A percentile compares a stretch with the other conserved stretches of the same genome.
These are phyloP conservation scores for Lumnitzera littorea DNA, from an alignment of 345 rosid genomes.

Conservation along the genomic window DNA sequence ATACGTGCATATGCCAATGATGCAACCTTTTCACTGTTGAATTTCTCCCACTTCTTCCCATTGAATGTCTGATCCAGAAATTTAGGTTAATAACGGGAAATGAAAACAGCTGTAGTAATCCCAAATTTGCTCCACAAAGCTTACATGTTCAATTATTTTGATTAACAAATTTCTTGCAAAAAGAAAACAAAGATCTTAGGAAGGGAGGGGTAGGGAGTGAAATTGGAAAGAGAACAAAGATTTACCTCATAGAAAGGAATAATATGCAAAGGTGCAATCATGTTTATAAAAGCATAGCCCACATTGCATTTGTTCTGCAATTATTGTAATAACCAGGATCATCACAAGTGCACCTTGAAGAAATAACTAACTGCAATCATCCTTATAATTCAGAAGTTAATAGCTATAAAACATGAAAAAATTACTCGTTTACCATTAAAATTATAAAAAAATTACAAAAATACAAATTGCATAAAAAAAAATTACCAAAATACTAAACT, in stretches of 20 bases:
- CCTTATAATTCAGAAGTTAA: neutral
- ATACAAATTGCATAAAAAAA: too few species aligned
- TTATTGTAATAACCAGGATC: constrained; percentile 6
- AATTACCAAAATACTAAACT: too few species aligned
- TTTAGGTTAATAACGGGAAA: neutral
- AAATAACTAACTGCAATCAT: neutral
- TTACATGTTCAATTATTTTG: too few species aligned
- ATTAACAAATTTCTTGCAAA: too few species aligned
- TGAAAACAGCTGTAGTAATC: too few species aligned
- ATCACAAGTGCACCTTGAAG: neutral
- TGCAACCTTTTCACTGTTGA: constrained; percentile 92
- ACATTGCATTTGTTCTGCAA: constrained; percentile 97
- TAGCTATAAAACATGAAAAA: neutral
- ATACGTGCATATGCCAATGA: constrained; percentile 86
- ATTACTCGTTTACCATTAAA: too few species aligned
- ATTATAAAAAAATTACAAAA: too few species aligned
- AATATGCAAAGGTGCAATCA: constrained; percentile 82
- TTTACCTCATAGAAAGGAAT: constrained; percentile 80
- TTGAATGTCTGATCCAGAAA: constrained; percentile 55
- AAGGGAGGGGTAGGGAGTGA: too few species aligned
- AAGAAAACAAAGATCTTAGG: too few species aligned
- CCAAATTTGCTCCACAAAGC: too few species aligned
- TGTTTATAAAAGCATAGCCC: constrained; percentile 93
- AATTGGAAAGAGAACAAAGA: constrained; percentile 3
- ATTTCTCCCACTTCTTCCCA: constrained; percentile 95